Base-by-base conservation (phyloP, 2,329 filamentous ascomycete species). In the Pseudocercospora fuligena region DNA sequence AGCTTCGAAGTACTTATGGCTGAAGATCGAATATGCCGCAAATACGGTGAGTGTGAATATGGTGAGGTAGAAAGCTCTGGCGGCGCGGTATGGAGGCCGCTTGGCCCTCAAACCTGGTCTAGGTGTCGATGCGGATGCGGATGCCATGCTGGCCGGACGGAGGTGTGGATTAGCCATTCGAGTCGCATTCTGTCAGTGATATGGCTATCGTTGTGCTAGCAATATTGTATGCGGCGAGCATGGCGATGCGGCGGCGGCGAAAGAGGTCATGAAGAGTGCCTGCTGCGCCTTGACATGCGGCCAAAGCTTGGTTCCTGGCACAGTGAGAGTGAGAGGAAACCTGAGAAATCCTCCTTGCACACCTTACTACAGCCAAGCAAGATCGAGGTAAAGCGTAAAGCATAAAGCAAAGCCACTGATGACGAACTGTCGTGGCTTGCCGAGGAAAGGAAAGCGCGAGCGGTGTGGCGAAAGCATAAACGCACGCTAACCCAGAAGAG, bases 41-140 rank as follows among this genome's bases (percentile, higher is more conserved):
- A 75, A 67, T 59, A 70, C 72, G 11, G 66, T 67, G 54, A 70
- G 76, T 7, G 81, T 71, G 40, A 81, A 69, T n/a, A 84, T 67
- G 36, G 80, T 80, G 51, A 81, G 75, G 73, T 80, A 83, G 73
- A 85, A 85, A 21, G 82, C 79, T 56, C 81, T 77, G 51, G 78
- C 77, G 9, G 82, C 81, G 69, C 81, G 82, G 68, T 78, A 75
- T 57, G 69, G 71, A 23, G 67, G 66, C 29, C 63, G 61, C 46
- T 59, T 53, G 47, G 54, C 61, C 61, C 57, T 36, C 61, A 63
- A 2, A 11, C 53, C 46, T 5, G 49, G 2, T 53, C 19, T 53
- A 29, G 56, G 27, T 31, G 65, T 19, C 27, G 36, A 47, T 29
- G 46, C 14, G 40, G 47, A 47, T 36, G 43, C n/a, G 53, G 21